These are phyloP conservation scores for Cordyceps javanica DNA, from an alignment of 2,329 filamentous ascomycete species.

Conservation along the genomic window DNA sequence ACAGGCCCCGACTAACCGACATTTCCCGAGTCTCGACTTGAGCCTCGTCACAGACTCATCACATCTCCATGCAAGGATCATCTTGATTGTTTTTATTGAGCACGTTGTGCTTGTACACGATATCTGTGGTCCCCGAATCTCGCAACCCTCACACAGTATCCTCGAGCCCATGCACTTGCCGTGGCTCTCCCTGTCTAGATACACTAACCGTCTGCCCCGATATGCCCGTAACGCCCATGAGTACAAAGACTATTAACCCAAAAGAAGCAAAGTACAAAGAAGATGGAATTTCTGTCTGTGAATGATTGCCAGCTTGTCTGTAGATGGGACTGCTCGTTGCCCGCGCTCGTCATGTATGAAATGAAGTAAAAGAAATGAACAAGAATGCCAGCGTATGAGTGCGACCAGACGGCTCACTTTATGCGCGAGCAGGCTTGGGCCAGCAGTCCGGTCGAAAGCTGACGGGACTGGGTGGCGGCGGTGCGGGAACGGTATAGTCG, in stretches of 20 bases:
- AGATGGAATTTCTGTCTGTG: neutral
- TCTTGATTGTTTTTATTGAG: neutral
- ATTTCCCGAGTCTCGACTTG: neutral
- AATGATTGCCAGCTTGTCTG: neutral
- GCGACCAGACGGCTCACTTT: slow-evolving; percentile 10
- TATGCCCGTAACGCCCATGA: slow-evolving; percentile 1
- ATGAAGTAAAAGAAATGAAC: neutral
- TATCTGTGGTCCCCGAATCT: neutral
- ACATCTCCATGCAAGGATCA: neutral
- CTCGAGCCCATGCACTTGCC: slow-evolving; percentile 1
- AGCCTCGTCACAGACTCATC: neutral
- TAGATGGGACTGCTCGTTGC: neutral
- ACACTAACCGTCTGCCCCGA: neutral
- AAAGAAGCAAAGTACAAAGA: too few species aligned
- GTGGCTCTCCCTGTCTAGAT: neutral
- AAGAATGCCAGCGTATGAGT: neutral
- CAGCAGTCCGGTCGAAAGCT: slow-evolving; percentile 54
- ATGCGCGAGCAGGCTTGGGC: slow-evolving; percentile 33
- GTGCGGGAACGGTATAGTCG: slow-evolving; percentile 59
- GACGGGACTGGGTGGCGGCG: slow-evolving; percentile 58
- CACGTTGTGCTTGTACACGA: slow-evolving; percentile 1
- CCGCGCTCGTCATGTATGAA: neutral
- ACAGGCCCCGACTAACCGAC: neutral
- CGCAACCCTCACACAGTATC: neutral
- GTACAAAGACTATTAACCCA: neutral